Base-by-base conservation (phyloP, 306 rosid species). In the Trifolium pratense region DNA sequence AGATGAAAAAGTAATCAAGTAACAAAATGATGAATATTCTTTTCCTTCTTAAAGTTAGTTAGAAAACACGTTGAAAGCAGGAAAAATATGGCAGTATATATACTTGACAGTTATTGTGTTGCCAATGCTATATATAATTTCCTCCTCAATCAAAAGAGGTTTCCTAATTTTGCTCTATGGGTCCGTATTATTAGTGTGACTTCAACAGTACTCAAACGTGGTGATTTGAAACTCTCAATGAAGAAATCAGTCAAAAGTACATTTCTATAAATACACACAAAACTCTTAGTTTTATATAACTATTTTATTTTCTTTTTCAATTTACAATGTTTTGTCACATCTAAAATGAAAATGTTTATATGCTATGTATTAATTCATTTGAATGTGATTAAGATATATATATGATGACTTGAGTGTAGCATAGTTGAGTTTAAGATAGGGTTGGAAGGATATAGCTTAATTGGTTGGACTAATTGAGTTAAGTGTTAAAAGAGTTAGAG, bases 21-120 rank as follows among this genome's bases (percentile, higher is more conserved):
- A 78, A 81, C 89, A 84, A 74, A 74, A 91, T 88, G 84, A 85
- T 81, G 90, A 78, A 80, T 53, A 69, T 70, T 63, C 48, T 65
- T 71, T 71, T 20, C 18, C 25, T 52, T 71, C 46, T 23, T 18
- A 14, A n/a, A 52, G 18, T 67, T 67, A 6, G n/a, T 9, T 32
- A 34, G 75, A 45, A 70, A 74, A 52, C 77, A 80, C 84, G 84
- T 81, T 55, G 70, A 77, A 73, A 63, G 76, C 79, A 79, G 81
- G 74, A 46, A 85, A 79, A 76, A 78, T 53, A 74, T 62, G 65
- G 70, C 49, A 72, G 40, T 65, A 51, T 21, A 51, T 21, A 21
- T 68, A 71, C 49, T 75, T 39, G 73, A 34, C 60, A 58, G 49
- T 80, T 73, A 43, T 75, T 75, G 18, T 77, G 31, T 80, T 53